Base-by-base conservation (phyloP, 371 early-diverging fungal genomes). In the Mortierella sp. region DNA sequence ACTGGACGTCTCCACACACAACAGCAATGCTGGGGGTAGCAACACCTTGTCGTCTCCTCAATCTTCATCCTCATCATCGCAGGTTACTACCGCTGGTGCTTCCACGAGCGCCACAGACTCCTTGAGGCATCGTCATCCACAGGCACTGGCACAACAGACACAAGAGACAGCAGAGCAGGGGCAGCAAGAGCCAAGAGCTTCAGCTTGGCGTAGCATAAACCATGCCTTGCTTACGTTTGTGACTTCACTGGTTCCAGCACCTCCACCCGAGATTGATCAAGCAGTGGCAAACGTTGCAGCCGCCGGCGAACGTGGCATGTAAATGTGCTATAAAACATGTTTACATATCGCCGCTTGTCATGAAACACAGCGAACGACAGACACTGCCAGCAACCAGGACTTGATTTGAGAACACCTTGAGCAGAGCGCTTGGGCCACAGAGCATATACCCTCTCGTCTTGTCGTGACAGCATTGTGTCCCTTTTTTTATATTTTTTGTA, bases 181-280 rank as follows among this genome's bases (percentile, higher is more conserved):
- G 28, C 66, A 55, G 57, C 67, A 32, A 10, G 73, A 73, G 28
- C 73, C 70, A 16, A 62, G 71, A 55, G 66, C 68, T 20, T 81
- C 81, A n/a, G 49, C 72, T 47, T 75, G 75, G 75, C 72, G 76
- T 39, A 81, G 68, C 45, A 68, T 81, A 28, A 73, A 81, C 20
- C 76, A 75, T 62, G 81, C 81, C 1, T 55, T 81, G 59, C 20
- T 81, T 47, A 81, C 81, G 0, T 81, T 81, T 68, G 73, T 81
- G 40, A 81, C 81, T n/a, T 81, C 81, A 16, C 51, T 81, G 3
- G 75, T 81, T 30, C 81, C 81, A 26, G 72, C 81, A 24, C 73
- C 81, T 1, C 76, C 76, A 22, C 76, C 81, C 1, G 81, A 81
- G 32, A 81, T 81, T 28, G 81, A 81, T 43, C 70, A 72, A 26